phyloP scores from a whole-genome alignment of 1,139 yeast species.

The Cylindricascospora bacillispora region DNA sequence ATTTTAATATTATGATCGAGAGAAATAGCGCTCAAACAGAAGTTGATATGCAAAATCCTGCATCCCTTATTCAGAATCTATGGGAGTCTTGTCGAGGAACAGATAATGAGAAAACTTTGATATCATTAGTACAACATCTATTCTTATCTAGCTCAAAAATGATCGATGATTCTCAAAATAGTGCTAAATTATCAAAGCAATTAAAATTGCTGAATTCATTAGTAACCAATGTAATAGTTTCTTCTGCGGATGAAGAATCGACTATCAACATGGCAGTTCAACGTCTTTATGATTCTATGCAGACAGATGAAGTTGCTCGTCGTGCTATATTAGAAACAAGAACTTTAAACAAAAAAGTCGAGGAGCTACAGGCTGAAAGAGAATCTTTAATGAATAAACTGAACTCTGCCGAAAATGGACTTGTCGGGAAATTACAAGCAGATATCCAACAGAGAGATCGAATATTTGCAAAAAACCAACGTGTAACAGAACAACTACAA shows the following conservation, averaged over 20 bases:
- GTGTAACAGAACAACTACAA: conserved; percentile 51
- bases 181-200: conserved; percentile 45
- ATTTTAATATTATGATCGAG: conserved; percentile 51
- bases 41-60: conserved; percentile 62
- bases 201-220: conserved; percentile 73
- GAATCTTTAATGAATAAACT: conserved; percentile 66
- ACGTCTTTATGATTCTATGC: conserved; percentile 60
- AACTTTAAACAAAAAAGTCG: conserved; percentile 53
- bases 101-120: conserved; percentile 56
- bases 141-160: conserved; percentile 35
- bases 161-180: conserved; percentile 43
- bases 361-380: conserved; percentile 75
- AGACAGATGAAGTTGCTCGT: conserved; percentile 83
- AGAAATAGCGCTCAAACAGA: conserved; percentile 49
- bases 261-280: conserved; percentile 79
- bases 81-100: conserved; percentile 65
- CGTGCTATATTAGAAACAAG: conserved; percentile 66
- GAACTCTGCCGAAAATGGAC: conserved; percentile 73
- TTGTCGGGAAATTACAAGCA: conserved; percentile 54
- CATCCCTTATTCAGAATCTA: conserved; percentile 52
- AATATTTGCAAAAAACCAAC: conserved; percentile 52
- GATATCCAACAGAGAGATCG: conserved; percentile 67
- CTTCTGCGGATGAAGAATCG: conserved; percentile 55
- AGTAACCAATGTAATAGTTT: conserved; percentile 67
- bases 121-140: conserved; percentile 75